Percentiles rank a stretch among this genome's conserved stretches.
Evolutionary conservation across 345 rosid species (phyloP).

Genomic region (Pistacia integerrima): DNA sequence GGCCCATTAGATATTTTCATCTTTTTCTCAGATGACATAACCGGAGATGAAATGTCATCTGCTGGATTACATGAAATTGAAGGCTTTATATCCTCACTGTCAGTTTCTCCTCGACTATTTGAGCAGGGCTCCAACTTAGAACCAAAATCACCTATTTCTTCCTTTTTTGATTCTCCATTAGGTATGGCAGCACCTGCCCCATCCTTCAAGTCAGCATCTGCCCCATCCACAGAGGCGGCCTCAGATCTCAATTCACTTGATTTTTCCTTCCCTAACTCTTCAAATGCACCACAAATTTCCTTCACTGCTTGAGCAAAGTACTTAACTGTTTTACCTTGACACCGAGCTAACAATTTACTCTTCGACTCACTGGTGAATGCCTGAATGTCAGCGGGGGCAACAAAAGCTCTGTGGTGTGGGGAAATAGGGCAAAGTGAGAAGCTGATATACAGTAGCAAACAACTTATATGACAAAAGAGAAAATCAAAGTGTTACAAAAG

Average conservation of each 20-base stretch:
- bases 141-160: constrained; percentile 36
- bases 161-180: constrained; percentile 36
- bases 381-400: constrained; percentile 80
- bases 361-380: constrained; percentile 76
- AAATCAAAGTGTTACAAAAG: neutral
- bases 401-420: constrained; percentile 69
- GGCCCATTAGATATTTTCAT: constrained; percentile 36
- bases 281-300: constrained; percentile 83
- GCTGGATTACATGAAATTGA: constrained; percentile 33
- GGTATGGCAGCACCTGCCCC: constrained; percentile 25
- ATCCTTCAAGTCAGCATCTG: constrained; percentile 43
- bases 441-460: neutral
- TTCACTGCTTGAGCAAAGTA: constrained; percentile 77
- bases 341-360: constrained; percentile 58
- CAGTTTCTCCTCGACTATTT: constrained; percentile 36
- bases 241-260: constrained; percentile 43
- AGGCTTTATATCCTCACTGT: constrained; percentile 51
- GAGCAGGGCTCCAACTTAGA: constrained; percentile 42
- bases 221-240: constrained; percentile 45
- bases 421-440: constrained; percentile 21
- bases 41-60: constrained; percentile 37
- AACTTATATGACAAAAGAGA: constrained; percentile 7
- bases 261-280: constrained; percentile 57
- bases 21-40: constrained; percentile 45
- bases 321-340: constrained; percentile 73